Conservation (phyloP, 202 grass and related monocot genomes). For the Thinopyrum obtusiflorum region DNA sequence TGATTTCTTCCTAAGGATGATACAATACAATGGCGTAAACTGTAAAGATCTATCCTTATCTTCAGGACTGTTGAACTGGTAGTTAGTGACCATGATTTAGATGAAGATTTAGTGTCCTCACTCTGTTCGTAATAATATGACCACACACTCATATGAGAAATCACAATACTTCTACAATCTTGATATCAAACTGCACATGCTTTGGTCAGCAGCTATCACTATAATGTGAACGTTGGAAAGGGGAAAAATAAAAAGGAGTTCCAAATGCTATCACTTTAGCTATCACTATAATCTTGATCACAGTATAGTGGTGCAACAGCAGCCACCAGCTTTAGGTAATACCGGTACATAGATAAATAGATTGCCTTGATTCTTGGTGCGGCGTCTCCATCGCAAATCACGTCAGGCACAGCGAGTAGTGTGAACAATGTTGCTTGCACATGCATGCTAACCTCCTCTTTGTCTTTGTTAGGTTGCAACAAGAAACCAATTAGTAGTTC, state of each 20-base stretch:
- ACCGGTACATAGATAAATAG: no score
- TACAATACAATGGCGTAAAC: background rate
- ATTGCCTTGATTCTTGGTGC: no score
- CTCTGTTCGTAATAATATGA: background rate
- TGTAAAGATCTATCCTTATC: background rate
- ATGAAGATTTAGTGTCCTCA: no score
- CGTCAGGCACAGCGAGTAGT: slow-evolving; percentile 33
- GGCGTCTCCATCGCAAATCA: no score
- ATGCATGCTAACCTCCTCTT: slow-evolving; percentile 35
- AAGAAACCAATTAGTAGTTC: slow-evolving; percentile 31
- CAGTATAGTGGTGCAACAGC: slow-evolving; percentile 27
- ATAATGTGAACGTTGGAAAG: background rate
- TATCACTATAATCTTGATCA: background rate
- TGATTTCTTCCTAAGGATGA: background rate
- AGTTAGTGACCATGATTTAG: background rate
- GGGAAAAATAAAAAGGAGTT: background rate
- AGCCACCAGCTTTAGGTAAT: slow-evolving; percentile 26
- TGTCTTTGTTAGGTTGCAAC: slow-evolving; percentile 43
- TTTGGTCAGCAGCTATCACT: background rate
- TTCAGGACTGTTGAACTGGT: background rate
- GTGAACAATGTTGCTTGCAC: slow-evolving; percentile 40
- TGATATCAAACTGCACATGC: background rate
- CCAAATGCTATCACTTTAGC: background rate
- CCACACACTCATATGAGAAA: background rate
- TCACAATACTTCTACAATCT: background rate